These are phyloP conservation scores for Pichia sporocuriosa DNA, from an alignment of 805 yeast genomes.

Conservation along the genomic window DNA sequence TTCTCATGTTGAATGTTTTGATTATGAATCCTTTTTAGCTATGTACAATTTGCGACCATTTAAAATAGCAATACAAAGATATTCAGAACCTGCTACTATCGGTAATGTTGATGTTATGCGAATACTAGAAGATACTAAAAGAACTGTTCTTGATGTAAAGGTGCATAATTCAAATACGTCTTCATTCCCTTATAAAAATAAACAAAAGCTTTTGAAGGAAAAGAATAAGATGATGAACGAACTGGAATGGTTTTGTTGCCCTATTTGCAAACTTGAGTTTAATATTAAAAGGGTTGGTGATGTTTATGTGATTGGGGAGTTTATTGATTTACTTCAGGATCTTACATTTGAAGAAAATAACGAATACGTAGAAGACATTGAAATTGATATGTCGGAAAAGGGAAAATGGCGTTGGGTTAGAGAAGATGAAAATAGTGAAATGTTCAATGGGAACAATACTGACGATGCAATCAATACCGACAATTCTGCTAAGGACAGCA, in stretches of 20 bases:
- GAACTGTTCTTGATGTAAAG: constrained; percentile 17
- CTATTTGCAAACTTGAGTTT: constrained; percentile 31
- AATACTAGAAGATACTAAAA: constrained; percentile 23
- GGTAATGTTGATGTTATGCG: constrained; percentile 19
- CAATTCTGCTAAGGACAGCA: too few species aligned
- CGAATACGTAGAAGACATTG: constrained; percentile 18
- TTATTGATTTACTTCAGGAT: constrained; percentile 22
- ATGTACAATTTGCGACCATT: constrained; percentile 27
- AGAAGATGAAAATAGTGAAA: constrained; percentile 10
- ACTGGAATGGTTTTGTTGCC: constrained; percentile 29
- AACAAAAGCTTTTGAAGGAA: constrained; percentile 16
- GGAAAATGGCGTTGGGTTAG: constrained; percentile 23
- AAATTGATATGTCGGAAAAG: constrained; percentile 19
- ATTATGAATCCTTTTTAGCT: constrained; percentile 25
- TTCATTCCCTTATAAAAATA: constrained; percentile 20
- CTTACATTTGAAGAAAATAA: constrained; percentile 14
- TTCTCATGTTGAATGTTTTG: constrained; percentile 33
- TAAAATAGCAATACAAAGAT: constrained; percentile 19
- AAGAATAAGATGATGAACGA: constrained; percentile 18
- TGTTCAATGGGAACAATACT: not conserved
- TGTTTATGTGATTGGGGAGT: constrained; percentile 27
- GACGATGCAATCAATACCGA: not conserved
- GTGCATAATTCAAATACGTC: constrained; percentile 20
- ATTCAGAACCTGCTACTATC: constrained; percentile 9
- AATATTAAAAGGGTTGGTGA: constrained; percentile 28